phyloP scores from a whole-genome alignment of 805 yeast genomes.

The Yamadazyma philogaea region DNA sequence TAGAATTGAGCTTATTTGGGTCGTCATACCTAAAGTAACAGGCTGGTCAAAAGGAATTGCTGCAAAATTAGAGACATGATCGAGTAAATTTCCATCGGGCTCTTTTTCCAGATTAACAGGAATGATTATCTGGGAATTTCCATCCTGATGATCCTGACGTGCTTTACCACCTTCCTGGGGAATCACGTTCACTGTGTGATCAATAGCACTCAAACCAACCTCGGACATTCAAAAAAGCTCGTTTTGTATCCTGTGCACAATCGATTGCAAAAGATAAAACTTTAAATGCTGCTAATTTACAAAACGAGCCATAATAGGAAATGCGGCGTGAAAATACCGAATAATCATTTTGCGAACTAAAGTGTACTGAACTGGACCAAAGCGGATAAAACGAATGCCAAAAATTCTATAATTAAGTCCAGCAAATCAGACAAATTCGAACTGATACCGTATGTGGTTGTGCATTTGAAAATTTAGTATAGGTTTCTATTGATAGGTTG shows the following conservation, averaged over 20 bases:
- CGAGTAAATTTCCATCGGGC: not conserved
- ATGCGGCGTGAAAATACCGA: not conserved
- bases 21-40: not conserved
- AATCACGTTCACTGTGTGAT: slow-evolving; percentile 13
- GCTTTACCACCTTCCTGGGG: not conserved
- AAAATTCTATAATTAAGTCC: no score
- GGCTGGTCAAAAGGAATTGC: not conserved
- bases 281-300: slow-evolving; percentile 1
- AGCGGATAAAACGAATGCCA: no score
- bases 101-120: not conserved
- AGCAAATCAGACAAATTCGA: no score
- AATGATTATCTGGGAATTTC: not conserved
- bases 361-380: not conserved
- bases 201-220: not conserved
- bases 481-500: not conserved
- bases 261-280: slow-evolving; percentile 3
- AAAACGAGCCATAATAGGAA: not conserved
- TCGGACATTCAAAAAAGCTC: not conserved
- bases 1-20: not conserved
- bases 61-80: not conserved
- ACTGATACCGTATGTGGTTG: no score
- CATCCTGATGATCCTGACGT: not conserved
- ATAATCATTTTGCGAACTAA: no score
- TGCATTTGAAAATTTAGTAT: no score
- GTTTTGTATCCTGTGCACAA: slow-evolving; percentile 3